Evolutionary conservation across 164 flowering plant species (phyloP).

Genomic region (Dillenia turbinata): DNA sequence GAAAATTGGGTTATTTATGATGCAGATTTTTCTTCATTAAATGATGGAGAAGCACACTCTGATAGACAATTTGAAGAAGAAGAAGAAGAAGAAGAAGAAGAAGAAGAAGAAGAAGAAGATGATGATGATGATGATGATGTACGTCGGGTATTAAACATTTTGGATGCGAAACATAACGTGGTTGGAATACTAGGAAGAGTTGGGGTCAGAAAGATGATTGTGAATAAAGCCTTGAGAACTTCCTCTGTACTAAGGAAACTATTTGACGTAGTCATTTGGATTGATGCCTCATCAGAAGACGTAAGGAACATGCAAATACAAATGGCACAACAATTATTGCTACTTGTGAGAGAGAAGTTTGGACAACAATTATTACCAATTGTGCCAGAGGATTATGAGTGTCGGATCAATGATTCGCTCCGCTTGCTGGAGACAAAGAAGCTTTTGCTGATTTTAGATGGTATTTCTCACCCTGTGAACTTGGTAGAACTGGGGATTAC

Average conservation of each 20-base stretch:
- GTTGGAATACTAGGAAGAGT: conserved; percentile 14
- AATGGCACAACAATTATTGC: background rate
- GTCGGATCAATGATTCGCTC: too few relatives aligned
- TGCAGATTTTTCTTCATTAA: too few relatives aligned
- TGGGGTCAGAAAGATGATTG: conserved; percentile 12
- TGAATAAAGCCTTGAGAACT: conserved; percentile 11
- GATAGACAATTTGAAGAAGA: too few relatives aligned
- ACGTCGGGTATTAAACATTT: too few relatives aligned
- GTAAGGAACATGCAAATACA: conserved; percentile 9
- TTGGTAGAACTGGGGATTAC: conserved; percentile 10
- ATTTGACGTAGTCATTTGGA: conserved; percentile 17
- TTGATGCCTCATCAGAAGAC: conserved; percentile 5
- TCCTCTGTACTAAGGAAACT: conserved; percentile 3
- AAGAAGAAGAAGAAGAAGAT: too few relatives aligned
- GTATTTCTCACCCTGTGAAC: conserved; percentile 2
- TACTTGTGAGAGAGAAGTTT: background rate
- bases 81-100: too few relatives aligned
- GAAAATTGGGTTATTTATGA: too few relatives aligned
- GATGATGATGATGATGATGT: too few relatives aligned
- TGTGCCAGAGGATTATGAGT: background rate
- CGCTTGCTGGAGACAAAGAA: too few relatives aligned
- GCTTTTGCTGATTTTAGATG: conserved; percentile 18
- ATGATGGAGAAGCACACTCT: too few relatives aligned
- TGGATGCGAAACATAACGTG: too few relatives aligned
- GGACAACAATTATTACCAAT: background rate